phyloP scores from a whole-genome alignment of 225 moss, liverwort and hornwort species.

The Thuidium tamariscinum region DNA sequence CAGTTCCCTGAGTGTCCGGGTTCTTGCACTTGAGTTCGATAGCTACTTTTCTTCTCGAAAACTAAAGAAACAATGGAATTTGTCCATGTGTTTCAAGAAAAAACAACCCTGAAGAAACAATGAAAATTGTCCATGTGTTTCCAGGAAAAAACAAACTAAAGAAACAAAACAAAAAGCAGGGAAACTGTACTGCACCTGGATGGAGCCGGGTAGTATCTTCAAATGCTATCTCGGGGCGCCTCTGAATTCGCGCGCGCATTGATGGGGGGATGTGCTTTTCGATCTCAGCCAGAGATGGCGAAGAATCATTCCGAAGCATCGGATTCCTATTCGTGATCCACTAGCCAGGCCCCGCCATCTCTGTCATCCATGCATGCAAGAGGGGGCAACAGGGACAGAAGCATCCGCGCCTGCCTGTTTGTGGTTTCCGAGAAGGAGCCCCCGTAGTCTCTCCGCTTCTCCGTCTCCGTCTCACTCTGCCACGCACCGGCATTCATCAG shows the following conservation, averaged over 20 bases:
- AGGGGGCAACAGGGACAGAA: background rate
- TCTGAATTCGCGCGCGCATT: background rate
- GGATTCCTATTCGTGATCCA: background rate
- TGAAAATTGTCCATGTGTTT: no score
- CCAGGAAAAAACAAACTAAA: background rate
- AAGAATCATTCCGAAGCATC: background rate
- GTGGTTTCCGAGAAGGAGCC: background rate
- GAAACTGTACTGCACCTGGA: background rate
- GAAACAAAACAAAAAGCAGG: background rate
- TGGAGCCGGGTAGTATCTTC: background rate
- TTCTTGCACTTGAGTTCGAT: background rate
- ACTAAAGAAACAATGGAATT: no score
- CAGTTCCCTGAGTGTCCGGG: background rate
- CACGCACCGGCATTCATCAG: background rate
- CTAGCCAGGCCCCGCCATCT: background rate
- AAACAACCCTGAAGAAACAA: background rate
- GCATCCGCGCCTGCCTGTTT: background rate
- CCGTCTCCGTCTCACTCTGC: background rate
- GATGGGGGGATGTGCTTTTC: background rate
- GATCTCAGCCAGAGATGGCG: background rate
- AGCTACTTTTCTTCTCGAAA: no score
- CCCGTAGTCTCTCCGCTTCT: background rate
- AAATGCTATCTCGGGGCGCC: background rate
- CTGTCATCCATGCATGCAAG: background rate
- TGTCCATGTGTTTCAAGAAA: no score